Evolutionary conservation across 108 stramenopile species (phyloP), one percentile per base, ranked within the genome.

Genomic region (Seminavis robusta): DNA sequence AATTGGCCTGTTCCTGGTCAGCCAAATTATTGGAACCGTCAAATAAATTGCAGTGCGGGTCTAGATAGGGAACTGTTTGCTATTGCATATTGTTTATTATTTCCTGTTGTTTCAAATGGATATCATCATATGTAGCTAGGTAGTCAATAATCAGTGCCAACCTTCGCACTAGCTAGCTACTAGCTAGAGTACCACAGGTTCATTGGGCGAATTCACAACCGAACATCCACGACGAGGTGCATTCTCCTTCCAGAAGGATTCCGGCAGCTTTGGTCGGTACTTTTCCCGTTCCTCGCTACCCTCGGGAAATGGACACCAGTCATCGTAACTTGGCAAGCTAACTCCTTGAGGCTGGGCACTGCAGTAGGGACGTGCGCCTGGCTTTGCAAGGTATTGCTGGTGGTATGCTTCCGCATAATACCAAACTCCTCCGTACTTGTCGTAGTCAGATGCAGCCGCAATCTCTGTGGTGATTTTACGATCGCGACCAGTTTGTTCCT

Each of bases 361-460:
- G 45, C 89, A 91, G 65, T 91, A 91, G 0, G 85, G 85, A 17
- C 89, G 69, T 0, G 83, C 48, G 20, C 83, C 83, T 7, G 89
- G 89, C 59, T 86, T 84, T 51, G 81, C 73, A 34, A 88, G 42
- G 62, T 92, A 92, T 50, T 92, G 86, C 50, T 92, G 90, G 52
- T 92, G 90, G 53, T 86, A 88, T 15, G 68, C 43, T 44, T 92
- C 90, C 15, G 82, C 90, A 56, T 71, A 82, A 66, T 77, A 88
- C 86, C 86, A 88, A 23, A 88, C 46, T 25, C 86, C 86, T 7
- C 86, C 86, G 47, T 83, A 83, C 51, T 81, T 36, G 31, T 88
- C 86, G 56, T 84, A 88, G 52, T 88, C 86, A 0, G 71, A 67
- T 0, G 83, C 80, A 0, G 78, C 67, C 9, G 77, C 78, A 28